These are phyloP conservation scores for Sinapis alba DNA, from an alignment of 441 rosid species.

Conservation along the genomic window DNA sequence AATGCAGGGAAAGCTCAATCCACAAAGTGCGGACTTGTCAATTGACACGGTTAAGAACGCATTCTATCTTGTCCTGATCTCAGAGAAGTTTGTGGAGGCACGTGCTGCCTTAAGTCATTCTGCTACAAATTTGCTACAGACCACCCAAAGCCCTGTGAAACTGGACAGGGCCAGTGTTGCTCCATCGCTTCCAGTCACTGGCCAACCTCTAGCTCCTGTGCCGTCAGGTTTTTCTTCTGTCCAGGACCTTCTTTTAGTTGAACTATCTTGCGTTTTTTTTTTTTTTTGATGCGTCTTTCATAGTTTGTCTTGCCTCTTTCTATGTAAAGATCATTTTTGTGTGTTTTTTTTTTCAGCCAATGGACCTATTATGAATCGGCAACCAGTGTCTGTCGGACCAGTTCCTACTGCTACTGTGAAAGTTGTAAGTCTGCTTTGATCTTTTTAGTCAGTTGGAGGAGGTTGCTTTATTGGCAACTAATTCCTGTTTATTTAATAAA, in stretches of 20 bases:
- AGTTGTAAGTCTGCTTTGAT: slow-evolving; percentile 66
- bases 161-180: slow-evolving; percentile 71
- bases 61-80: slow-evolving; percentile 80
- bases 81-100: slow-evolving; percentile 94
- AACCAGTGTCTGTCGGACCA: slow-evolving; percentile 70
- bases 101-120: slow-evolving; percentile 81
- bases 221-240: slow-evolving; percentile 57
- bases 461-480: slow-evolving; percentile 22
- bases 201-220: slow-evolving; percentile 63
- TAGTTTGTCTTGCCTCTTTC: slow-evolving; percentile 23
- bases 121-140: slow-evolving; percentile 69
- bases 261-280: neutral
- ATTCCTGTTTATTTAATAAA: neutral
- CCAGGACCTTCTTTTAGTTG: slow-evolving; percentile 3
- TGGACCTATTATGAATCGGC: slow-evolving; percentile 70
- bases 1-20: slow-evolving; percentile 78
- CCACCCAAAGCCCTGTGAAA: slow-evolving; percentile 78
- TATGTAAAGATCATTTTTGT: slow-evolving; percentile 27
- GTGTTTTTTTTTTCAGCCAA: slow-evolving; percentile 52
- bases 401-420: slow-evolving; percentile 83
- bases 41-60: slow-evolving; percentile 72
- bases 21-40: slow-evolving; percentile 66
- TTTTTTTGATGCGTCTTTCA: neutral
- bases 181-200: slow-evolving; percentile 58
- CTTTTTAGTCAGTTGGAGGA: slow-evolving; percentile 16